Evolutionary conservation across 805 yeast species (phyloP).

Genomic region (Metschnikowia orientalis): DNA sequence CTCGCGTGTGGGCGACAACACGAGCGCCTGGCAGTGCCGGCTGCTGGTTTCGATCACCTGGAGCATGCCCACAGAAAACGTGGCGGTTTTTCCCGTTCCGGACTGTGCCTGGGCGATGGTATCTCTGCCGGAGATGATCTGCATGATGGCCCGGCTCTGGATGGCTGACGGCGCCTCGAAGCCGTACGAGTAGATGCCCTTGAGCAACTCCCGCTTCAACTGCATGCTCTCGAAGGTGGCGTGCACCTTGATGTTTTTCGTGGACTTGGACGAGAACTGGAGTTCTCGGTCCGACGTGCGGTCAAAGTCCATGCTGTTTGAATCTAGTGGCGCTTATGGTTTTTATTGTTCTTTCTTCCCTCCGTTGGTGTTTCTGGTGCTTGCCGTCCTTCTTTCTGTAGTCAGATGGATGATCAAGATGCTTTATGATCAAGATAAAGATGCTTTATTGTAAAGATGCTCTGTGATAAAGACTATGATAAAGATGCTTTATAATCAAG

Average conservation of each 20-base stretch:
- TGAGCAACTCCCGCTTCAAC: constrained; percentile 35
- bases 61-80: constrained; percentile 90
- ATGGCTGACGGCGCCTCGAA: constrained; percentile 96
- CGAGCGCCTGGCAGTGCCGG: constrained; percentile 81
- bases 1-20: constrained; percentile 94
- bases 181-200: constrained; percentile 80
- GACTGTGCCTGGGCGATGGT: constrained; percentile 98
- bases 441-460: background rate
- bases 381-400: no score
- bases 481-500: no score
- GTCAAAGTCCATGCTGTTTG: constrained; percentile 44
- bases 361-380: no score
- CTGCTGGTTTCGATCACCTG: constrained; percentile 75
- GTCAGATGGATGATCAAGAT: no score
- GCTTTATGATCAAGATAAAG: background rate
- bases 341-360: no score
- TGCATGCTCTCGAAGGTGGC: constrained; percentile 42
- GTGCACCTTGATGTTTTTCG: constrained; percentile 56
- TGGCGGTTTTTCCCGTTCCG: constrained; percentile 99
- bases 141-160: constrained; percentile 95
- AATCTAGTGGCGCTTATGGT: background rate
- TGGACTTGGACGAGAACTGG: constrained; percentile 44
- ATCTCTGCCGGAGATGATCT: constrained; percentile 90
- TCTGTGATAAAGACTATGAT: no score
- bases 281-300: constrained; percentile 51